Percentiles rank a stretch among this genome's conserved stretches.
These are phyloP conservation scores for Plasmodium reichenowi DNA, from an alignment of 169 alveolate species.

Conservation along the genomic window DNA sequence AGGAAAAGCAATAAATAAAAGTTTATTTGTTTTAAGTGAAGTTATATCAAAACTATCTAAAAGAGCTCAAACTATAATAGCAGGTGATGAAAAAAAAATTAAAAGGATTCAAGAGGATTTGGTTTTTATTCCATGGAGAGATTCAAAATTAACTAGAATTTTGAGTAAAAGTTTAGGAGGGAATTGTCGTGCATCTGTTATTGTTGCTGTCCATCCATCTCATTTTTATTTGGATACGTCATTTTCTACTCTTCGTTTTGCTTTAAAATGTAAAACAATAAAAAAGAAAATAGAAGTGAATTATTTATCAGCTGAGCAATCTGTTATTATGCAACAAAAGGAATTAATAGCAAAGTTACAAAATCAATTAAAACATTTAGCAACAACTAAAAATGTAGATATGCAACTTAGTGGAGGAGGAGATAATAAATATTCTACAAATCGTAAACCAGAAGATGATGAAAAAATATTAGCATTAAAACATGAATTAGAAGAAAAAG, in stretches of 20 bases:
- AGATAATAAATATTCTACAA: slow-evolving; percentile 4
- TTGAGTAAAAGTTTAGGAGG: slow-evolving; percentile 85
- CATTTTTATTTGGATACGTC: slow-evolving; percentile 84
- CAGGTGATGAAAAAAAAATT: slow-evolving; percentile 77
- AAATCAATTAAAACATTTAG: slow-evolving; percentile 67
- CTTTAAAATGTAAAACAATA: slow-evolving; percentile 82
- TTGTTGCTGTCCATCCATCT: slow-evolving; percentile 86
- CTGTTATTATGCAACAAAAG: slow-evolving; percentile 86
- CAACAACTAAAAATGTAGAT: slow-evolving; percentile 59
- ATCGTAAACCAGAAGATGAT: slow-evolving; percentile 70
- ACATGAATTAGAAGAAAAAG: slow-evolving; percentile 84
- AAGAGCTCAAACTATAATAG: slow-evolving; percentile 83
- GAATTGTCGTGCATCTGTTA: slow-evolving; percentile 85
- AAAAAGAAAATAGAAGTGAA: slow-evolving; percentile 77
- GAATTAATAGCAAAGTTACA: slow-evolving; percentile 81
- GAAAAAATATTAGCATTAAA: slow-evolving; percentile 75
- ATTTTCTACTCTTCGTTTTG: slow-evolving; percentile 85
- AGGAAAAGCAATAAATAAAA: slow-evolving; percentile 85
- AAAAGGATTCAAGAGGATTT: slow-evolving; percentile 80
- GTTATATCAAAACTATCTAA: slow-evolving; percentile 83
- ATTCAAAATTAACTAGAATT: slow-evolving; percentile 85
- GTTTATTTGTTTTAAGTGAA: slow-evolving; percentile 82
- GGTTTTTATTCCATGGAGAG: slow-evolving; percentile 85
- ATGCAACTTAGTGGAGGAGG: slow-evolving; percentile 26
- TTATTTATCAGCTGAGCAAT: slow-evolving; percentile 85